phyloP scores from a whole-genome alignment of 371 early-diverging fungal genomes.

The Circinella umbellata region DNA sequence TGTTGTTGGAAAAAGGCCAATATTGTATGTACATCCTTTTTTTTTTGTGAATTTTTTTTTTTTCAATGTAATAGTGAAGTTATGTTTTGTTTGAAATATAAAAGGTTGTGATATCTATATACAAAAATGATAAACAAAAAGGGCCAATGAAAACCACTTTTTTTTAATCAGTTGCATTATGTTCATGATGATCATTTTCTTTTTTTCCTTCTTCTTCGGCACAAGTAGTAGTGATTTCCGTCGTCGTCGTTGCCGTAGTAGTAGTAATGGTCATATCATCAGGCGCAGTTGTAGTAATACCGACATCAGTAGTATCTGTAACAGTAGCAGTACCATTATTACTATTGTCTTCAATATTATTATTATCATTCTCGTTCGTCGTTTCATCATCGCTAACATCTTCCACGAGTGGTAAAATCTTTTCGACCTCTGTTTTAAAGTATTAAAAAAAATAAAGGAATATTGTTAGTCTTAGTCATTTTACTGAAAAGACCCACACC shows the following conservation, averaged over 20 bases:
- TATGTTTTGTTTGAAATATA: background rate
- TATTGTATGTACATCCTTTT: conserved; percentile 10
- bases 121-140: conserved; percentile 6
- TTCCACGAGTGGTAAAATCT: conserved; percentile 31
- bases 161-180: conserved; percentile 9
- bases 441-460: background rate
- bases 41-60: too few species aligned
- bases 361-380: background rate
- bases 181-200: background rate
- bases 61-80: too few species aligned
- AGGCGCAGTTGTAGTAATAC: background rate
- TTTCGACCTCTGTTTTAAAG: conserved; percentile 47
- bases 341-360: background rate
- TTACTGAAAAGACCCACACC: too few species aligned
- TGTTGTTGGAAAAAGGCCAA: background rate
- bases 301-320: background rate
- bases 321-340: background rate
- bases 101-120: background rate
- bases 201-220: background rate
- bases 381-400: background rate
- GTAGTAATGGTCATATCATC: background rate
- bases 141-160: background rate
- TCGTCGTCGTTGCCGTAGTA: background rate
- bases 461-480: background rate
- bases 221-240: background rate